Percentiles rank a stretch among this genome's conserved stretches.
Evolutionary conservation across 2,329 filamentous ascomycete species (phyloP).

Genomic region (Grosmannia serpens): DNA sequence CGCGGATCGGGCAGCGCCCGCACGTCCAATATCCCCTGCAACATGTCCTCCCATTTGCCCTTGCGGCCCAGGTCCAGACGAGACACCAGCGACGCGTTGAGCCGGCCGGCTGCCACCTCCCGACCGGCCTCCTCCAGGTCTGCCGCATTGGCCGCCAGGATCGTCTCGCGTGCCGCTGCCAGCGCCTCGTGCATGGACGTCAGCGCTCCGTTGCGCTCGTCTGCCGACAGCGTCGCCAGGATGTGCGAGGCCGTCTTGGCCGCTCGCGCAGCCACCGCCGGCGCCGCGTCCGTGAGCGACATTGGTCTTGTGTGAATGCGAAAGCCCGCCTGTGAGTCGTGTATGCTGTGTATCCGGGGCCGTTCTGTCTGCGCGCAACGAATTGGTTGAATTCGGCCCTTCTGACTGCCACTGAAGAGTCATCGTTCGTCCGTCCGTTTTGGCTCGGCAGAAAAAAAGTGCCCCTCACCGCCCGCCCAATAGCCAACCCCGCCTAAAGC

Average conservation of each 20-base stretch:
- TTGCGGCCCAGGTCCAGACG: slow-evolving; percentile 74
- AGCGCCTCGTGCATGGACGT: slow-evolving; percentile 75
- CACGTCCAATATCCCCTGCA: slow-evolving; percentile 88
- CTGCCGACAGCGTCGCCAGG: slow-evolving; percentile 66
- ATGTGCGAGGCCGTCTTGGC: slow-evolving; percentile 74
- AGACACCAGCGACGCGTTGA: slow-evolving; percentile 77
- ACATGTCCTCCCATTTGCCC: slow-evolving; percentile 96
- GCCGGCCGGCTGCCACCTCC: slow-evolving; percentile 62
- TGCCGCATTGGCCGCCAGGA: slow-evolving; percentile 74
- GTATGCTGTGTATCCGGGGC: too few species aligned
- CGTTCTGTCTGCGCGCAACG: too few species aligned
- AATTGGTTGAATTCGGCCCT: too few species aligned
- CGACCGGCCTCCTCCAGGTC: slow-evolving; percentile 60
- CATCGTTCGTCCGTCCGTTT: neutral
- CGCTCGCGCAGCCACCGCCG: slow-evolving; percentile 62
- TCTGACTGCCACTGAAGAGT: too few species aligned
- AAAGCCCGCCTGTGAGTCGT: neutral
- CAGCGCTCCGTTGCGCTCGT: slow-evolving; percentile 73
- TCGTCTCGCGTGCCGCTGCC: slow-evolving; percentile 53
- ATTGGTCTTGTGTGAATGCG: slow-evolving; percentile 33
- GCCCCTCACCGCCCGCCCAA: neutral
- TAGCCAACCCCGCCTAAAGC: neutral
- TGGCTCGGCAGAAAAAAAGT: neutral
- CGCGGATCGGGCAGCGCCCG: slow-evolving; percentile 73
- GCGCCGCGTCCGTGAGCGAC: slow-evolving; percentile 81